Percentiles rank a stretch among this genome's conserved stretches.
These are phyloP conservation scores for Tolypocladium tundrense DNA, from an alignment of 2,329 filamentous ascomycete genomes.

Conservation along the genomic window DNA sequence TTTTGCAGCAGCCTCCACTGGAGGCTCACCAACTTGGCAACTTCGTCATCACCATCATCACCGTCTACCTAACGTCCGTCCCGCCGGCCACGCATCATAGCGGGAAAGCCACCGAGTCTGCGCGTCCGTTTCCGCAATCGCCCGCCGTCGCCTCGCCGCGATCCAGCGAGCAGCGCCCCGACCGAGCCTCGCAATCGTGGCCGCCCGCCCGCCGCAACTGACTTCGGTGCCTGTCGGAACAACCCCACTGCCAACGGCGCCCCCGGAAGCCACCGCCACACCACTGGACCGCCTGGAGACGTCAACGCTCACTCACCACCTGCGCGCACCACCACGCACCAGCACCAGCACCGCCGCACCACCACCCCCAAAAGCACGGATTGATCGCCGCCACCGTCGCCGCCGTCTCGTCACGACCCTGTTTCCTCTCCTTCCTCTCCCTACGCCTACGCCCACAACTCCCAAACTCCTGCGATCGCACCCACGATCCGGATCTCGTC, in stretches of 20 bases:
- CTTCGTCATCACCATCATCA: neutral
- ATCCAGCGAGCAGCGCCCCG: neutral
- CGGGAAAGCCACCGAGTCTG: neutral
- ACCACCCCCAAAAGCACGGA: neutral
- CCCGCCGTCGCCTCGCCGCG: neutral
- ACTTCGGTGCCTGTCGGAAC: neutral
- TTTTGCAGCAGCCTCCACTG: neutral
- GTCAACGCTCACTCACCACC: neutral
- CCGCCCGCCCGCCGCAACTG: neutral
- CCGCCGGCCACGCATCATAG: neutral
- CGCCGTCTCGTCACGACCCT: neutral
- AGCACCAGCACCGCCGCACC: neutral
- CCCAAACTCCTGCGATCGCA: neutral
- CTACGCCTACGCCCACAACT: neutral
- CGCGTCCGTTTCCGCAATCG: neutral
- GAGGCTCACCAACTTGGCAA: neutral
- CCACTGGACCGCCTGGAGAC: neutral
- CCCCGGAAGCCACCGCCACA: neutral
- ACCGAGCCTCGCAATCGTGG: no score
- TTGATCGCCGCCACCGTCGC: neutral
- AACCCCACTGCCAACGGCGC: neutral
- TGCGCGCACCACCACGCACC: neutral
- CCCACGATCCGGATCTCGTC: neutral
- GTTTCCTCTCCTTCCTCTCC: neutral
- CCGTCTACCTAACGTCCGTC: neutral